These are phyloP conservation scores for Hygrocybe coccinea DNA, from an alignment of 768 basidiomycete species.

Conservation along the genomic window DNA sequence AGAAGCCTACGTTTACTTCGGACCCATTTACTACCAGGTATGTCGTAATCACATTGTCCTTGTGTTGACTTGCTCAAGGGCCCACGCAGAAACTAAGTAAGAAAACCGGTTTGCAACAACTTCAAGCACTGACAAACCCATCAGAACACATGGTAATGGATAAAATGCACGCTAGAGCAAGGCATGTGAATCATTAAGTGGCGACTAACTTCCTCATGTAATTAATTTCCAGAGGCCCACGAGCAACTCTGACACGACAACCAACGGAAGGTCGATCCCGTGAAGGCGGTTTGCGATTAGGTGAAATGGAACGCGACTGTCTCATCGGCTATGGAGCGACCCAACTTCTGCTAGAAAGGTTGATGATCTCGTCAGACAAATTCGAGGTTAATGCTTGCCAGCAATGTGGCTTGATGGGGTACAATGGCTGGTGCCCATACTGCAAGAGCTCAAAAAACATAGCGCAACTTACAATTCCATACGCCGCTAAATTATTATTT, in stretches of 20 bases:
- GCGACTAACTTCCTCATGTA: not conserved
- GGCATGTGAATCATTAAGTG: slow-evolving; percentile 37
- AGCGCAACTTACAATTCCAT: slow-evolving; percentile 92
- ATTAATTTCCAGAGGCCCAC: slow-evolving; percentile 65
- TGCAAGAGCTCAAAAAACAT: slow-evolving; percentile 98
- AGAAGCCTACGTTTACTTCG: slow-evolving; percentile 97
- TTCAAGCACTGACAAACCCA: slow-evolving; percentile 14
- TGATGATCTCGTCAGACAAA: slow-evolving; percentile 99
- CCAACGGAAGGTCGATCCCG: slow-evolving; percentile 98
- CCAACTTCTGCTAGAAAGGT: slow-evolving; percentile 88
- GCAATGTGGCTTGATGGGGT: slow-evolving; percentile 91
- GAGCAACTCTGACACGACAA: slow-evolving; percentile 93
- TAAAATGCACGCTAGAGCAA: slow-evolving; percentile 99
- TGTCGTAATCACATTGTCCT: slow-evolving; percentile 14
- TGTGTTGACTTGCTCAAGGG: slow-evolving; percentile 10
- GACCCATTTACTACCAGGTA: slow-evolving; percentile 97
- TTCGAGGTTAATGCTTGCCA: slow-evolving; percentile 97
- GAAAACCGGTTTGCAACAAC: slow-evolving; percentile 22
- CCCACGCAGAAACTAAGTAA: slow-evolving; percentile 81
- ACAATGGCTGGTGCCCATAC: slow-evolving; percentile 94
- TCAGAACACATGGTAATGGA: slow-evolving; percentile 99
- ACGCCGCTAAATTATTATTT: slow-evolving; percentile 89
- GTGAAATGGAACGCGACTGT: slow-evolving; percentile 99
- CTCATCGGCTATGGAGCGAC: slow-evolving; percentile 98
- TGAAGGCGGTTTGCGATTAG: slow-evolving; percentile 93